Conservation (phyloP, 2,329 filamentous ascomycete genomes). For the Penicillium olsonii region DNA sequence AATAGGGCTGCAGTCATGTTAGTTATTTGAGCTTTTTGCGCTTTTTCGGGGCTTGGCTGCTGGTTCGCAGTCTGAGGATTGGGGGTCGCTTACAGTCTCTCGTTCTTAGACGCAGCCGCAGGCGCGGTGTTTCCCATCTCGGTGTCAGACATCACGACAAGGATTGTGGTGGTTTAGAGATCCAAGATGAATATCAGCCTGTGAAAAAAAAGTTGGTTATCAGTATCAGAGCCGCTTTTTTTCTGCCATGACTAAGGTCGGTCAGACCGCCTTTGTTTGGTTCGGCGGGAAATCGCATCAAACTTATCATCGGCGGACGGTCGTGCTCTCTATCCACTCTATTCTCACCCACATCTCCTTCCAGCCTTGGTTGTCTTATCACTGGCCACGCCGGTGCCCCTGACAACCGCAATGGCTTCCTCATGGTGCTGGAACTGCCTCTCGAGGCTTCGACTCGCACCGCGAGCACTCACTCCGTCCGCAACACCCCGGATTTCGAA, state of each 20-base stretch:
- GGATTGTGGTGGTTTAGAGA: conserved; percentile 7
- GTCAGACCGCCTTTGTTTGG: conserved; percentile 25
- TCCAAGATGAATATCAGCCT: conserved; percentile 14
- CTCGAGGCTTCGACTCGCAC: conserved; percentile 48
- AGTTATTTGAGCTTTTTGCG: conserved; percentile 16
- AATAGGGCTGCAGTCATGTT: conserved; percentile 49
- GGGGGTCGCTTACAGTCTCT: conserved; percentile 42
- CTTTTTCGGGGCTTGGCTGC: not conserved
- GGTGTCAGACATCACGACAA: conserved; percentile 29
- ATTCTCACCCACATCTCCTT: conserved; percentile 18
- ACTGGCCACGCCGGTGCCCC: conserved; percentile 37
- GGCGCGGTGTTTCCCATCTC: conserved; percentile 26
- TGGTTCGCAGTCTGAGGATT: conserved; percentile 3
- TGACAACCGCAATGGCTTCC: conserved; percentile 54
- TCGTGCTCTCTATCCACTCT: conserved; percentile 13
- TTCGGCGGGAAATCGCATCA: conserved; percentile 22
- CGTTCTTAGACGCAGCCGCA: conserved; percentile 31
- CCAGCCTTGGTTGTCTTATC: conserved; percentile 27
- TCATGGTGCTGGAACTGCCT: conserved; percentile 62
- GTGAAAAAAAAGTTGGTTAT: conserved; percentile 32
- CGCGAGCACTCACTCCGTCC: conserved; percentile 41
- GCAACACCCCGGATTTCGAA: conserved; percentile 47
- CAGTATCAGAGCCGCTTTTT: conserved; percentile 32
- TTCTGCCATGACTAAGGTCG: conserved; percentile 24
- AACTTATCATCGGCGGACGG: conserved; percentile 24